These are phyloP conservation scores for Aspergillus tamarii DNA, from an alignment of 2,329 filamentous ascomycete species.

Conservation along the genomic window DNA sequence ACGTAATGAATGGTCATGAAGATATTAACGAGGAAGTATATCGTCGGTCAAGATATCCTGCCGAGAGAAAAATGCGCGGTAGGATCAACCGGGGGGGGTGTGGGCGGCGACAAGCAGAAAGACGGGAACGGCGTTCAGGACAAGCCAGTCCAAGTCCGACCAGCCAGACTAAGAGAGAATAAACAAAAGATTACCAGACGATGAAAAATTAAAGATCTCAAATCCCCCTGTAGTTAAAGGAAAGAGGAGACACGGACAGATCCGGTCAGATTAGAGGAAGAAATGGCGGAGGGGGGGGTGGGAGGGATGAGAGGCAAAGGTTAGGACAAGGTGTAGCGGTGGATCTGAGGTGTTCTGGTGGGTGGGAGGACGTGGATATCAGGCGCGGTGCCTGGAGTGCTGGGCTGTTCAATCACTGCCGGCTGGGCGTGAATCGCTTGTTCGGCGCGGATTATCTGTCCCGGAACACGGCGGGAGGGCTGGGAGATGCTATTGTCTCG, in stretches of 20 bases:
- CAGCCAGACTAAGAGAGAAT: slow-evolving; percentile 6
- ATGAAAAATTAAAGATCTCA: slow-evolving; percentile 4
- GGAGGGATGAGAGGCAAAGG: slow-evolving; percentile 18
- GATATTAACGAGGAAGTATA: slow-evolving; percentile 14
- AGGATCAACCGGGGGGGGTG: slow-evolving; percentile 20
- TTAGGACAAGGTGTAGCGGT: slow-evolving; percentile 28
- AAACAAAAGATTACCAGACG: slow-evolving; percentile 8
- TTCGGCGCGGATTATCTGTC: slow-evolving; percentile 40
- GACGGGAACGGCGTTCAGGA: slow-evolving; percentile 25
- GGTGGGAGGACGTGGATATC: slow-evolving; percentile 28
- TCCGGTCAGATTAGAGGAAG: slow-evolving; percentile 17
- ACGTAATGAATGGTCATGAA: slow-evolving; percentile 7
- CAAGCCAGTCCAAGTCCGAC: slow-evolving; percentile 14
- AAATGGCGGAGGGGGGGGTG: slow-evolving; percentile 9
- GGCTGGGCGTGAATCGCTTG: slow-evolving; percentile 41
- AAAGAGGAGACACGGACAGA: slow-evolving; percentile 20
- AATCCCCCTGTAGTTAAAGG: slow-evolving; percentile 18
- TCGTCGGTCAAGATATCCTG: slow-evolving; percentile 17
- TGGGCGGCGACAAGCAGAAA: slow-evolving; percentile 25
- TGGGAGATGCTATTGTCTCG: slow-evolving; percentile 36
- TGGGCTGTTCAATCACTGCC: slow-evolving; percentile 22
- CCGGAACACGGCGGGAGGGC: slow-evolving; percentile 33
- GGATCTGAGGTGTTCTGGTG: slow-evolving; percentile 33
- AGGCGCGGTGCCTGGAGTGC: slow-evolving; percentile 30
- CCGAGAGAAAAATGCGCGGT: slow-evolving; percentile 24